Conservation (phyloP, 805 yeast genomes). For the Starmera dryadoides region DNA sequence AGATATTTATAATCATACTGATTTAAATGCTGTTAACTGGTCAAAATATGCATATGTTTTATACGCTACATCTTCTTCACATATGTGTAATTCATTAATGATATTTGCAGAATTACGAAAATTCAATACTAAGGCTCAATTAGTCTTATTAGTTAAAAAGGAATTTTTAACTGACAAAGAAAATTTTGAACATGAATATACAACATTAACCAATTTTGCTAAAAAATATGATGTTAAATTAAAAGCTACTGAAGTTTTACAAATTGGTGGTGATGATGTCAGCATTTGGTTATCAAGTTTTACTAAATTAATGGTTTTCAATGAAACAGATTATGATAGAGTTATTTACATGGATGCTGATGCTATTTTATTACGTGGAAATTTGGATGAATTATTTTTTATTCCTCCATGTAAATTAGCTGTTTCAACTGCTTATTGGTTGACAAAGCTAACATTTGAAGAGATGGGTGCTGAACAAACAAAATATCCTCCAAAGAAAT, state of each 20-base stretch:
- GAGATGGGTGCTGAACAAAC: conserved; percentile 14
- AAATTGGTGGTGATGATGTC: conserved; percentile 9
- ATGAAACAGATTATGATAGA: conserved; percentile 40
- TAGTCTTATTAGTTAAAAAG: conserved; percentile 36
- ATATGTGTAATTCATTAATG: conserved; percentile 45
- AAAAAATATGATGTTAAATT: conserved; percentile 7
- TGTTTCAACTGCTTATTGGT: conserved; percentile 38
- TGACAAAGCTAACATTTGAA: conserved; percentile 20
- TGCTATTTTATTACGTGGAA: conserved; percentile 28
- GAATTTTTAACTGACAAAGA: conserved; percentile 19
- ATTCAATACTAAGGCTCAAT: conserved; percentile 33
- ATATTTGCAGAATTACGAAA: conserved; percentile 34
- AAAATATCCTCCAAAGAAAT: conserved; percentile 13
- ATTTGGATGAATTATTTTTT: conserved; percentile 46
- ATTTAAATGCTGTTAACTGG: conserved; percentile 29
- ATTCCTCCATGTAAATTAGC: conserved; percentile 40
- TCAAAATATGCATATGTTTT: conserved; percentile 46
- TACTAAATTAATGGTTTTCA: conserved; percentile 49
- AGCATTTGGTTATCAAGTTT: conserved; percentile 41
- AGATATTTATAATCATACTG: conserved; percentile 9
- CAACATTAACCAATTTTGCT: conserved; percentile 5
- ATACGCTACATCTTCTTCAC: conserved; percentile 47
- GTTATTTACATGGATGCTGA: conserved; percentile 56
- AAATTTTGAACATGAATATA: conserved; percentile 4
- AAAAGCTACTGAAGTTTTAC: conserved; percentile 12